A percentile compares a stretch with the other conserved stretches of the same genome.
Evolutionary conservation across 345 rosid species (phyloP).

Genomic region (Gossypium anomalum): DNA sequence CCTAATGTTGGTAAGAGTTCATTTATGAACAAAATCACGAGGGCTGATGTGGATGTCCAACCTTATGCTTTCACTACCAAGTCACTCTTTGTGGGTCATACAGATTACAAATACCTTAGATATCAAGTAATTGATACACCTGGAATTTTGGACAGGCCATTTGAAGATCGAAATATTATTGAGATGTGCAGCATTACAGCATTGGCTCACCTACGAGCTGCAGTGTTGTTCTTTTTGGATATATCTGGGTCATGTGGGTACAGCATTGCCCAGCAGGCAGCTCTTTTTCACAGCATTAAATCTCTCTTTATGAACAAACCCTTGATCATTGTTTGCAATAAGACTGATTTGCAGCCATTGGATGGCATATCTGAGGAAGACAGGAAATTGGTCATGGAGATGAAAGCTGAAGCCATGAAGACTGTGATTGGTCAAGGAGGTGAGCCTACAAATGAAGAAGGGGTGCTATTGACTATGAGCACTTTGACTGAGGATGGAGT

Average conservation of each 20-base stretch:
- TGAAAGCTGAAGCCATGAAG: slow-evolving; percentile 82
- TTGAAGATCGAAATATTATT: slow-evolving; percentile 89
- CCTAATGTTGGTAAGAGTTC: slow-evolving; percentile 98
- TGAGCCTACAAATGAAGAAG: slow-evolving; percentile 45
- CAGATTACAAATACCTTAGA: slow-evolving; percentile 83
- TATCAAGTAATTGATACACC: slow-evolving; percentile 98
- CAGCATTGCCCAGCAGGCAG: slow-evolving; percentile 91
- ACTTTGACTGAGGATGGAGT: slow-evolving; percentile 81
- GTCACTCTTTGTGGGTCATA: slow-evolving; percentile 91
- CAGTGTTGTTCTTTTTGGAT: slow-evolving; percentile 79
- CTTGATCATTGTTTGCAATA: slow-evolving; percentile 84
- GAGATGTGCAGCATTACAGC: slow-evolving; percentile 99
- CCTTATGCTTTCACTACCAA: slow-evolving; percentile 92
- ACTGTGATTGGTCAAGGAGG: slow-evolving; percentile 61
- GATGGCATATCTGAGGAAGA: slow-evolving; percentile 71
- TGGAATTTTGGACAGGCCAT: slow-evolving; percentile 88
- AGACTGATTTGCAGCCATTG: slow-evolving; percentile 91
- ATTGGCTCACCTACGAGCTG: slow-evolving; percentile 87
- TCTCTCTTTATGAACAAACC: slow-evolving; percentile 90
- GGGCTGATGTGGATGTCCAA: slow-evolving; percentile 93
- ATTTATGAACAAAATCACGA: slow-evolving; percentile 81
- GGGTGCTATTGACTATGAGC: slow-evolving; percentile 80
- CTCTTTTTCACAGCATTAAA: slow-evolving; percentile 85
- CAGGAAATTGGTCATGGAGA: slow-evolving; percentile 61
- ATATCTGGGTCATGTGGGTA: slow-evolving; percentile 91